These are phyloP conservation scores for Epithemia pelagica DNA, from an alignment of 108 stramenopile genomes.

Conservation along the genomic window DNA sequence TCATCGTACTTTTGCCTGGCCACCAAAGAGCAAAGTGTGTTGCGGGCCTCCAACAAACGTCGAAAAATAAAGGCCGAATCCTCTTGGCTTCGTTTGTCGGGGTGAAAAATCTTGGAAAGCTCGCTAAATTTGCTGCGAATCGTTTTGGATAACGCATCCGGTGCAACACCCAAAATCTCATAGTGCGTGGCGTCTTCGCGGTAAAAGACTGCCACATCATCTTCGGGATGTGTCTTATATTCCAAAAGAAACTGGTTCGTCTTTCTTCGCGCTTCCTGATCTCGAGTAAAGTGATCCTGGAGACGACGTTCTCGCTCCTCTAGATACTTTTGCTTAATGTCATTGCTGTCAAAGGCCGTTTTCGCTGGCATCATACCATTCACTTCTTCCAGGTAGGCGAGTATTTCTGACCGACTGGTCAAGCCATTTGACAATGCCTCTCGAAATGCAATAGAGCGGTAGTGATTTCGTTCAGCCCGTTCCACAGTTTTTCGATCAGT, in stretches of 20 bases:
- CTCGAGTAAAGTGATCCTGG: not conserved
- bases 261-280: not conserved
- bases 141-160: slow-evolving; percentile 30
- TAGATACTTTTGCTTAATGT: not conserved
- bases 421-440: not conserved
- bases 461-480: not conserved
- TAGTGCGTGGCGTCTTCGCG: slow-evolving; percentile 15
- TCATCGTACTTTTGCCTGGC: not conserved
- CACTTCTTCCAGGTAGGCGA: not conserved
- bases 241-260: not conserved
- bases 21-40: not conserved
- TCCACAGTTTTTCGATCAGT: not conserved
- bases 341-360: not conserved
- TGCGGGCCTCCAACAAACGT: not conserved
- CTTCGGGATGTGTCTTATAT: not conserved
- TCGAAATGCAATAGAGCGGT: not conserved
- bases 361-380: not conserved
- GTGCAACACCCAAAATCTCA: slow-evolving; percentile 34
- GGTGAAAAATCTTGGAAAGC: slow-evolving; percentile 42
- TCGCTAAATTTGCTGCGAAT: slow-evolving; percentile 33
- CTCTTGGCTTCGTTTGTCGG: slow-evolving; percentile 29
- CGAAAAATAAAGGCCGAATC: not conserved
- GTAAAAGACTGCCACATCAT: not conserved
- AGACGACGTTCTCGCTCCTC: not conserved
- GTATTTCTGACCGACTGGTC: not conserved